Conservation (phyloP, 495 filamentous ascomycete genomes). For the Clavariopsis aquatica region DNA sequence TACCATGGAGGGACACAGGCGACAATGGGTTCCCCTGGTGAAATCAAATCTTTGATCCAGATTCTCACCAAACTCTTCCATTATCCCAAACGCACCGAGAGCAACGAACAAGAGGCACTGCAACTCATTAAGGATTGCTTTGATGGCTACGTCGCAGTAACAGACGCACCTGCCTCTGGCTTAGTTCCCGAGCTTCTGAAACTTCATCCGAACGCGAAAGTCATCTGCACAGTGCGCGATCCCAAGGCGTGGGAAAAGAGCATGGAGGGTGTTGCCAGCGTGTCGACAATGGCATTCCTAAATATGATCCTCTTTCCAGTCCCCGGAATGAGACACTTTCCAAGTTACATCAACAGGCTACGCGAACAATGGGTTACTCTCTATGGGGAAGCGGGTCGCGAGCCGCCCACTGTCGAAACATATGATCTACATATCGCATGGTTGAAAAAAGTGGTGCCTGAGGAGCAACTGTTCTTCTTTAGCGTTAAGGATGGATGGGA, state of each 20-base stretch:
- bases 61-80: constrained; percentile 3
- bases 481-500: constrained; percentile 34
- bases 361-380: constrained; percentile 8
- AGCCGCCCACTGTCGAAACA: constrained; percentile 2
- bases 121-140: background rate
- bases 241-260: constrained; percentile 30
- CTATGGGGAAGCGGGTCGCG: constrained; percentile 10
- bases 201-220: constrained; percentile 18
- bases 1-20: constrained; percentile 29
- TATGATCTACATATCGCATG: constrained; percentile 14
- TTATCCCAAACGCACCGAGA: background rate
- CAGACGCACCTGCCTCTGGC: constrained; percentile 14
- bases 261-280: constrained; percentile 6
- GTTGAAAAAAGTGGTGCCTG: constrained; percentile 24
- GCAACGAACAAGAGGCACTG: background rate
- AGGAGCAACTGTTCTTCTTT: constrained; percentile 29
- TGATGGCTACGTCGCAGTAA: constrained; percentile 21
- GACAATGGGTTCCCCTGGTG: background rate
- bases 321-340: constrained; percentile 23
- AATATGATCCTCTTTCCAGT: constrained; percentile 19
- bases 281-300: constrained; percentile 15
- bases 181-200: constrained; percentile 12
- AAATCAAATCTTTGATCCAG: constrained; percentile 22
- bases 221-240: constrained; percentile 25
- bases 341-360: constrained; percentile 6